Base-by-base conservation (phyloP, 352 stramenopile genomes). In the Thraustochytrium sp. region DNA sequence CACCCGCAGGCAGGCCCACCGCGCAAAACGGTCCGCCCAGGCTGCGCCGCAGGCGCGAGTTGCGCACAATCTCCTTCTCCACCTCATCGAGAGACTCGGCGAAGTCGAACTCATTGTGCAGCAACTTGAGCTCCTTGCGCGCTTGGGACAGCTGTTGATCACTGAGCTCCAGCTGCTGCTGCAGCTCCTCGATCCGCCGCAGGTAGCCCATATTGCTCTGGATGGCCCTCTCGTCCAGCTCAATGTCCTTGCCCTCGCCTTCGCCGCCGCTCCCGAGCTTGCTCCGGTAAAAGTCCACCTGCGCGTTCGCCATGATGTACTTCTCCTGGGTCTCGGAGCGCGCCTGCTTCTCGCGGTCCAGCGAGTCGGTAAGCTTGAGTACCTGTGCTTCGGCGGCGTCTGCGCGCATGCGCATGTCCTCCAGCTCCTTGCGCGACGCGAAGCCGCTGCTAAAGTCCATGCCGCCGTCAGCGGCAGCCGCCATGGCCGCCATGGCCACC, bases 291-390 rank as follows among this genome's bases (percentile, higher is more conserved):
- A 63, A 80, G 26, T 80, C 68, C 21, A 80, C 68, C 53, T 80
- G 68, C 16, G 75, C 75, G 26, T 18, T 29, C 8, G 61, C 55
- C 75, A 76, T 84, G 18, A 84, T 46, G 38, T 84, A 84, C 40
- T 84, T 84, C 53, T 84, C 75, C 59, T 84, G 75, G 18, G 63
- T 16, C n/a, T 84, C 61, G 42, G 75, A 84, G 4, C 75, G 38
- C 42, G 53, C 5, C 21, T 38, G 38, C 40, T 84, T 84, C 18
- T 84, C 75, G 42, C 55, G 55, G 23, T 84, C 61, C 21, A 84
- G 26, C 3, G 42, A 34, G 18, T 84, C 61, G 36, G 8, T 51
- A 4, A 84, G 75, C 51, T 38, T 29, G 18, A 44, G 54, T 23
- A 84, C 38, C 29, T 84, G 18, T 8, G 59, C 26, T 8, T 84